Conservation (phyloP, 1,284 basidiomycete species). For the Prillingera fragicola region DNA sequence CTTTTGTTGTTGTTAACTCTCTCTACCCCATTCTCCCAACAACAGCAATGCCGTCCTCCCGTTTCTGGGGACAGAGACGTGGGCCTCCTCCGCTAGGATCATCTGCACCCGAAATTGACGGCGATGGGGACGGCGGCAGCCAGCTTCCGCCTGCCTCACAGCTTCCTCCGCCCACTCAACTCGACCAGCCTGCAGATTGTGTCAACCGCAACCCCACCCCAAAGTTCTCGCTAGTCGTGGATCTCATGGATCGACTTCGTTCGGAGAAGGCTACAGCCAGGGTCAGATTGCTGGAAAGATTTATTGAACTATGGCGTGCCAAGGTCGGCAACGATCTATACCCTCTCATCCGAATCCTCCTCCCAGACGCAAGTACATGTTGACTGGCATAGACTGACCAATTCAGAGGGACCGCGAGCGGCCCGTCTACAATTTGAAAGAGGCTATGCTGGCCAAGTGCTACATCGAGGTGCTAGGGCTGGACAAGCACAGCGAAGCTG, state of each 20-base stretch:
- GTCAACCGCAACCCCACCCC: slow-evolving; percentile 44
- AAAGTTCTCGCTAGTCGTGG: slow-evolving; percentile 42
- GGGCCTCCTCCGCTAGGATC: too few relatives aligned
- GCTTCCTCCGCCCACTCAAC: slow-evolving; percentile 21
- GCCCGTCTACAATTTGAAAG: slow-evolving; percentile 83
- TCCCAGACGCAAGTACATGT: slow-evolving; percentile 48
- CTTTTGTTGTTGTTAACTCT: not conserved
- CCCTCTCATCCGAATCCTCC: slow-evolving; percentile 49
- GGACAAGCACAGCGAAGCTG: slow-evolving; percentile 67
- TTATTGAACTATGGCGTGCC: slow-evolving; percentile 46
- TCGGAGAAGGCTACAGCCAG: slow-evolving; percentile 39
- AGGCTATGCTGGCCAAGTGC: slow-evolving; percentile 80
- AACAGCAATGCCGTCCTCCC: too few relatives aligned
- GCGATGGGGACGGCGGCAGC: too few relatives aligned
- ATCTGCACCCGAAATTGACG: too few relatives aligned
- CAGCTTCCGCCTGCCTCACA: slow-evolving; percentile 1
- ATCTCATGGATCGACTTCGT: slow-evolving; percentile 44
- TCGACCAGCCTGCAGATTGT: slow-evolving; percentile 45
- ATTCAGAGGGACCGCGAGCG: slow-evolving; percentile 81
- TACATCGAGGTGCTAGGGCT: slow-evolving; percentile 84
- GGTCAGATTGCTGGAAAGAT: slow-evolving; percentile 33
- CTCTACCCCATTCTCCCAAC: not conserved
- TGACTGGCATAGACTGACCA: not conserved
- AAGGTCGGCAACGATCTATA: slow-evolving; percentile 51
- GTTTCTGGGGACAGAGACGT: too few relatives aligned